Evolutionary conservation across 2,329 filamentous ascomycete species (phyloP).

Genomic region (Diaporthe sp.): DNA sequence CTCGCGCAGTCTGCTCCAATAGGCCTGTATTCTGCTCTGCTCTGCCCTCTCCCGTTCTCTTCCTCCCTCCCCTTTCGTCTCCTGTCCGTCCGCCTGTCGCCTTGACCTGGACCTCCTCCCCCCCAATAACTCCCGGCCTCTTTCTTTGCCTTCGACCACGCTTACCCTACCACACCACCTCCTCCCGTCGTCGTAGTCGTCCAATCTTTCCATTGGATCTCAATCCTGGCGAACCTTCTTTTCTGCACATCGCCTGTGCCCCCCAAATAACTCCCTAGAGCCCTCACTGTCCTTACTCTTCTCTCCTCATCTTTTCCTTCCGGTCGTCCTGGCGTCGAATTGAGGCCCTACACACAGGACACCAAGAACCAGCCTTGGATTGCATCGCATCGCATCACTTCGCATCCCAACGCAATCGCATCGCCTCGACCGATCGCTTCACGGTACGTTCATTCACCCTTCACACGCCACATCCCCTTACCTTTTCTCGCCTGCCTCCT

Average conservation of each 20-base stretch:
- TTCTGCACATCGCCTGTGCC: constrained; percentile 33
- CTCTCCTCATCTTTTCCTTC: constrained; percentile 26
- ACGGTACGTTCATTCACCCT: constrained; percentile 29
- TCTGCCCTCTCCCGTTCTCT: constrained; percentile 43
- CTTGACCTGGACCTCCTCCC: constrained; percentile 20
- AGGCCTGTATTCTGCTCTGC: constrained; percentile 39
- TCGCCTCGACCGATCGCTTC: constrained; percentile 26
- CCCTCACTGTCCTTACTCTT: constrained; percentile 24
- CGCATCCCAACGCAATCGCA: no score
- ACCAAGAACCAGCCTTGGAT: constrained; percentile 4
- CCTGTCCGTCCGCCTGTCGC: constrained; percentile 22
- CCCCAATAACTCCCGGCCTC: constrained; percentile 30
- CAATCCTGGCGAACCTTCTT: constrained; percentile 36
- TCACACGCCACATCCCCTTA: background rate
- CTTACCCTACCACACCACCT: constrained; percentile 24
- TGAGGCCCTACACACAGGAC: constrained; percentile 25
- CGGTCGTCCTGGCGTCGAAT: constrained; percentile 33
- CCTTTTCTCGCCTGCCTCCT: background rate
- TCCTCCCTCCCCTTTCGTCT: constrained; percentile 35
- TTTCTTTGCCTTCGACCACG: constrained; percentile 33
- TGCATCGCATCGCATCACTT: constrained; percentile 21
- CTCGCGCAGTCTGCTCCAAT: constrained; percentile 28
- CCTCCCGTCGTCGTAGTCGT: constrained; percentile 14
- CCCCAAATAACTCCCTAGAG: constrained; percentile 26
- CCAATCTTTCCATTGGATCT: constrained; percentile 32